These are phyloP conservation scores for Epithele typhae DNA, from an alignment of 768 basidiomycete genomes.

Conservation along the genomic window DNA sequence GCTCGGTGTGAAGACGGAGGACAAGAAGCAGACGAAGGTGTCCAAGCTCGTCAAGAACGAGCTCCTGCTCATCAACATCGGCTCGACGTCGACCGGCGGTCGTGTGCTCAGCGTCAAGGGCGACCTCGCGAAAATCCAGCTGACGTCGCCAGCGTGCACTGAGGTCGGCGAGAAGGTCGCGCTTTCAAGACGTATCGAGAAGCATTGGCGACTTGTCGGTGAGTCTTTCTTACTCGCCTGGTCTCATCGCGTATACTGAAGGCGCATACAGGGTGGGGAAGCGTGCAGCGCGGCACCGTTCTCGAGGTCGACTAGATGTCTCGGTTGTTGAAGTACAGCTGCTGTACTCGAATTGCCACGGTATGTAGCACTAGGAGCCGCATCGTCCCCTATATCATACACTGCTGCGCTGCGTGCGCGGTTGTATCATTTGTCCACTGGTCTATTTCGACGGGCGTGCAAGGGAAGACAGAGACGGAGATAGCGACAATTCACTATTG, in stretches of 20 bases:
- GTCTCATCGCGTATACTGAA: not conserved
- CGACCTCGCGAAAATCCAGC: slow-evolving; percentile 89
- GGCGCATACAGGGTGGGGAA: slow-evolving; percentile 52
- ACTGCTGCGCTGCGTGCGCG: too few relatives aligned
- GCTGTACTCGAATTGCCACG: slow-evolving; percentile 8
- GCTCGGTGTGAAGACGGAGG: slow-evolving; percentile 97
- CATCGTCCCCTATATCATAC: slow-evolving; percentile 7
- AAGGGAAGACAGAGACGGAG: too few relatives aligned
- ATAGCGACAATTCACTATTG: too few relatives aligned
- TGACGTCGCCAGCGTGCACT: slow-evolving; percentile 93
- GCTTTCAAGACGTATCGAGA: slow-evolving; percentile 89
- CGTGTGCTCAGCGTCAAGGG: slow-evolving; percentile 92
- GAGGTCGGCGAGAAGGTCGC: slow-evolving; percentile 98
- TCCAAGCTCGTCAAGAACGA: slow-evolving; percentile 90
- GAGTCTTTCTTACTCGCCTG: slow-evolving; percentile 32
- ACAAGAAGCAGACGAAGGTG: slow-evolving; percentile 98
- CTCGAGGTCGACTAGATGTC: slow-evolving; percentile 62
- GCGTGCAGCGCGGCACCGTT: slow-evolving; percentile 80
- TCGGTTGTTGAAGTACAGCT: slow-evolving; percentile 4
- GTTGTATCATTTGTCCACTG: too few relatives aligned
- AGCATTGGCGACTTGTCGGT: slow-evolving; percentile 97
- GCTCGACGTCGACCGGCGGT: slow-evolving; percentile 95
- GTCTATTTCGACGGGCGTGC: too few relatives aligned
- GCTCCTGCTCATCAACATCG: slow-evolving; percentile 94
- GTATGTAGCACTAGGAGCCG: slow-evolving; percentile 24